Evolutionary conservation across 257 asterid species (phyloP), one percentile per base, ranked within the genome.

Genomic region (Solanum ossicruentum): DNA sequence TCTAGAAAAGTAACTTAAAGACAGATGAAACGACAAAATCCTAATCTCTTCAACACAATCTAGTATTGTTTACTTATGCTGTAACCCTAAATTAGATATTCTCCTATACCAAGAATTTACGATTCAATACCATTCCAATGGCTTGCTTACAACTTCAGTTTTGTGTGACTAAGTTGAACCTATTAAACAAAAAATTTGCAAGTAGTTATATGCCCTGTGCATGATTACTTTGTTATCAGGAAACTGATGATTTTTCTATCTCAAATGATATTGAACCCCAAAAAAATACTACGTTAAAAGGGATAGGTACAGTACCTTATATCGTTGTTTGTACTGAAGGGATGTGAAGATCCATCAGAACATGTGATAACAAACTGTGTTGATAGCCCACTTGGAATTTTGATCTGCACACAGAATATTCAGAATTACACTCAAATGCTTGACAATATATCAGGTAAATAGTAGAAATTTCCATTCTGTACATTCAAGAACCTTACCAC

Each of bases 301-400:
- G 63, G 41, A 57, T 84, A 16, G 54, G 83, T 79, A 75, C 43
- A 83, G 86, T 91, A 95, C 99, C 97, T 89, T 71, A 93, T 88
- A 90, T 94, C 99, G 73, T 91, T 89, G 88, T 90, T 92, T 21
- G 98, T 91, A 88, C 93, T 97, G 86, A 95, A 95, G 52, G 95
- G 98, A 86, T 91, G 94, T 61, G 97, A 95, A 21, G 97, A 90
- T 82, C 98, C 98, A 86, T 91, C 85, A 47, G 98, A 87, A 84
- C 96, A 88, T 72, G 91, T 92, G 88, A 97, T 88, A 87, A 97
- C 98, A 87, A 97, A 95, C 86, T 97, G 98, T 16, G 95, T 21
- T 6, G 98, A 94, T 81, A 91, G 90, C 41, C 98, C 98, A 86
- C 91, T 90, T 39, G 98, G 98, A 85, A 95, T 94, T 92, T 93